Conservation (phyloP, 805 yeast species). For the Deakozyma indianensis region DNA sequence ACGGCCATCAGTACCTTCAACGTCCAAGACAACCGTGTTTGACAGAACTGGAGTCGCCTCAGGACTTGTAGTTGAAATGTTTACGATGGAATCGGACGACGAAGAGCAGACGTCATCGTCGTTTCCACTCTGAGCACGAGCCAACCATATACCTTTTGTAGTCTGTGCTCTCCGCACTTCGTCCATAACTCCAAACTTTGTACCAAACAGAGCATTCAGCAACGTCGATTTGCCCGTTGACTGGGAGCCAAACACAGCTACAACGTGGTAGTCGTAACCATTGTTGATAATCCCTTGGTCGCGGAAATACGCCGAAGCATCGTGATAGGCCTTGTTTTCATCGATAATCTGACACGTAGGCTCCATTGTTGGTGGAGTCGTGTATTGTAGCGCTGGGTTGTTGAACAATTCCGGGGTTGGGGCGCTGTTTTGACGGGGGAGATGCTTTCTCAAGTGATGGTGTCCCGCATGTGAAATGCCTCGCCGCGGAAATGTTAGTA, state of each 20-base stretch:
- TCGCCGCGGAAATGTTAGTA: too few species aligned
- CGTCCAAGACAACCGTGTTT: constrained; percentile 73
- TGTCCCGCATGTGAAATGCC: too few species aligned
- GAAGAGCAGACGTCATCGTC: constrained; percentile 1
- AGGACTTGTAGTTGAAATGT: constrained; percentile 1
- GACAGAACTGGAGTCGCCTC: constrained; percentile 8
- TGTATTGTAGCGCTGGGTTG: too few species aligned
- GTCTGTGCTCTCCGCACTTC: constrained; percentile 79
- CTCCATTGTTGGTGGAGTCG: too few species aligned
- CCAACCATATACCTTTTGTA: constrained; percentile 72
- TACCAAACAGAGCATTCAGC: constrained; percentile 71
- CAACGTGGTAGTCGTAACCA: constrained; percentile 72
- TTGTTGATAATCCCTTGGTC: constrained; percentile 24
- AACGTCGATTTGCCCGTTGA: constrained; percentile 93
- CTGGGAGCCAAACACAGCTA: constrained; percentile 94
- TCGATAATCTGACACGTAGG: constrained; percentile 37
- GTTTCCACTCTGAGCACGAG: constrained; percentile 28
- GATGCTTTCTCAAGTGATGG: too few species aligned
- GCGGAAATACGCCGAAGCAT: constrained; percentile 20
- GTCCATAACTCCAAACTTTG: constrained; percentile 87
- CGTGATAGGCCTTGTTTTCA: constrained; percentile 30
- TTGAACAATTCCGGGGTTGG: too few species aligned
- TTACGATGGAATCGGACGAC: constrained; percentile 1
- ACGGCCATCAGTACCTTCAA: constrained; percentile 98
- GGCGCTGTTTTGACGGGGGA: too few species aligned